phyloP scores from a whole-genome alignment of 176 grass and related monocot species.

The Phoenix roebelenii region DNA sequence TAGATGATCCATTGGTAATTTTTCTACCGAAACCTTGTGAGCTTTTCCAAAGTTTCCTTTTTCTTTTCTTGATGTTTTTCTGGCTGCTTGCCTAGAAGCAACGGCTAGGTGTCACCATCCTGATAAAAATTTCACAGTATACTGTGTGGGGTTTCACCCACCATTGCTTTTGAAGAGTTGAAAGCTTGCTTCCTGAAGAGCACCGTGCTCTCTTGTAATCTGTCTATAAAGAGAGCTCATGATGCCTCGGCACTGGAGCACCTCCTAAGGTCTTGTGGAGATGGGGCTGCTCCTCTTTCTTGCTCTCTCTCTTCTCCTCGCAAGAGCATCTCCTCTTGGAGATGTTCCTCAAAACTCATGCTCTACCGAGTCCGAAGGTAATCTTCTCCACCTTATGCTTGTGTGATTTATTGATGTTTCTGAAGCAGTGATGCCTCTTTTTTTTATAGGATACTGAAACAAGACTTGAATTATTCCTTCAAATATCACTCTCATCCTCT shows the following conservation, averaged over 20 bases:
- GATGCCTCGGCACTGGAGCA: not conserved
- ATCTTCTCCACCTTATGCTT: not conserved
- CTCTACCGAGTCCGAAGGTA: conserved; percentile 12
- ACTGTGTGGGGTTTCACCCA: not conserved
- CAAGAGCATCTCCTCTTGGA: not conserved
- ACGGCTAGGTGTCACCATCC: too few relatives aligned
- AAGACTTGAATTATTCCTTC: too few relatives aligned
- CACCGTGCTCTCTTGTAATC: not conserved
- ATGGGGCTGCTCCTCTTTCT: conserved; percentile 6
- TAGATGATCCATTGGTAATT: not conserved
- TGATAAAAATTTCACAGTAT: not conserved
- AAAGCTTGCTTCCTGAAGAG: not conserved
- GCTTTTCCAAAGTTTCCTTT: too few relatives aligned
- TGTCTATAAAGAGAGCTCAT: conserved; percentile 3
- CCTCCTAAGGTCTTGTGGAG: not conserved
- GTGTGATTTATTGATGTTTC: too few relatives aligned
- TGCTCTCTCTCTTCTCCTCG: conserved; percentile 5
- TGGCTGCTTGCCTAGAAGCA: too few relatives aligned
- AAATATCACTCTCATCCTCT: too few relatives aligned
- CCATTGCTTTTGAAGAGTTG: not conserved
- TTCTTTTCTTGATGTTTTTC: too few relatives aligned
- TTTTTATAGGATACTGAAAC: too few relatives aligned
- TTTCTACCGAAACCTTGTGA: too few relatives aligned
- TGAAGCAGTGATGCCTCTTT: too few relatives aligned
- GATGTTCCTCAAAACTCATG: conserved; percentile 4